Base-by-base conservation (phyloP, 441 rosid species). In the Adansonia rubrostipa region DNA sequence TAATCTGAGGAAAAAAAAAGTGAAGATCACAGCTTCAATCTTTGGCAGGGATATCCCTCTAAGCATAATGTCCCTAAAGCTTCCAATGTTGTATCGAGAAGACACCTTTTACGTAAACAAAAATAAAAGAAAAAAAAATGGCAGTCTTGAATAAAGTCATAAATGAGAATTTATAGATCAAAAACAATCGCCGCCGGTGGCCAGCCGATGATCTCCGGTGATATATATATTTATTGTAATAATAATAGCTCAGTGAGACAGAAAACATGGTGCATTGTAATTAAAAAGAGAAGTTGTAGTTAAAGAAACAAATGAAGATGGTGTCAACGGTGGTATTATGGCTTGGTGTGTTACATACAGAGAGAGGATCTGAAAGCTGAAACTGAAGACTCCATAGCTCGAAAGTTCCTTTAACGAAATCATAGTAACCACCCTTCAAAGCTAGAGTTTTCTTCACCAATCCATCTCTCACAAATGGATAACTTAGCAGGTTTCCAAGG, bases 391-490 rank as follows among this genome's bases (percentile, higher is more conserved):
- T 87, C 99, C 99, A 96, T 14, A 93, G 94, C 88, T 93, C 90
- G 83, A 96, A 94, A 22, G 84, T 33, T 33, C 96, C 97, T 0
- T 83, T 81, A 8, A 94, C 81, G 77, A 96, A 96, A 50, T 94
- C 93, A 33, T 92, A 94, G 87, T 94, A 82, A 5, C 94, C 97
- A 6, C 96, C 98, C 79, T 88, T 91, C 76, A 94, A 57, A 17
- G 88, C 62, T 2, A 94, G 89, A 4, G 93, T 91, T 72, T 89
- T 89, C 54, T 89, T 92, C 80, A 84, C 86, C 78, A 94, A 76
- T 0, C 91, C 93, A 6, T 92, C 89, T 79, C 93, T 91, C 85
- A 94, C 98, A 81, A 94, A 94, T 68, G 98, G 97, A 70, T 94
- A 94, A 0, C 91, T 89, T 8, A 94, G 88, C 85, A 94, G 82